phyloP scores from a whole-genome alignment of 352 stramenopile species.

The Phytophthora colocasiae region DNA sequence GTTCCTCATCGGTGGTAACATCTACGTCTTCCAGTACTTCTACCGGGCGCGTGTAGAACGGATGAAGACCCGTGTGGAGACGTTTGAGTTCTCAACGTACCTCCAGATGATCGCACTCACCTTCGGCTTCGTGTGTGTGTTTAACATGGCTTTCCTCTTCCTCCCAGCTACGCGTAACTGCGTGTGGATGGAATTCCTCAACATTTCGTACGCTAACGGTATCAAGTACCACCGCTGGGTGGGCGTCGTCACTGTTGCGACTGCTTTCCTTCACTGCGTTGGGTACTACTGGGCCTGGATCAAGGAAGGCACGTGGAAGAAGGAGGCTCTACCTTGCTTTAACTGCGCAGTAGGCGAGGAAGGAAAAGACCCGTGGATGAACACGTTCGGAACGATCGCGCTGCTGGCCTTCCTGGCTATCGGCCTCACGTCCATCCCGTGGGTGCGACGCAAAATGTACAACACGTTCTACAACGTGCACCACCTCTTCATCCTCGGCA shows the following conservation, averaged over 20 bases:
- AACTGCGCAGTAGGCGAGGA: conserved; percentile 39
- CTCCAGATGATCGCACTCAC: conserved; percentile 40
- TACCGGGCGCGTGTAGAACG: conserved; percentile 14
- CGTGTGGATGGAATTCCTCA: conserved; percentile 68
- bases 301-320: conserved; percentile 22
- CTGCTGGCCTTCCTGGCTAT: conserved; percentile 52
- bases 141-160: conserved; percentile 63
- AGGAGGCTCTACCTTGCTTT: conserved; percentile 50
- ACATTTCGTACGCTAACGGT: conserved; percentile 58
- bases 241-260: conserved; percentile 42
- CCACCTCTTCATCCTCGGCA: conserved; percentile 55
- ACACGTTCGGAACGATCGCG: conserved; percentile 55
- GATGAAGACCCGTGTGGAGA: conserved; percentile 17
- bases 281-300: conserved; percentile 46
- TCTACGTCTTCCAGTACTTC: conserved; percentile 41
- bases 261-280: conserved; percentile 40
- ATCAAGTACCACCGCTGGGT: conserved; percentile 69
- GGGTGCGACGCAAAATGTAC: conserved; percentile 50
- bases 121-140: conserved; percentile 50
- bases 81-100: conserved; percentile 30
- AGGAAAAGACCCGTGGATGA: conserved; percentile 51
- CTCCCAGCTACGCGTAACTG: conserved; percentile 50
- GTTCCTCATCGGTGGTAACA: conserved; percentile 43
- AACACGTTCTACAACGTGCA: conserved; percentile 54
- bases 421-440: conserved; percentile 47